Base-by-base conservation (phyloP, 257 asterid genomes). In the Coffea eugenioides region DNA sequence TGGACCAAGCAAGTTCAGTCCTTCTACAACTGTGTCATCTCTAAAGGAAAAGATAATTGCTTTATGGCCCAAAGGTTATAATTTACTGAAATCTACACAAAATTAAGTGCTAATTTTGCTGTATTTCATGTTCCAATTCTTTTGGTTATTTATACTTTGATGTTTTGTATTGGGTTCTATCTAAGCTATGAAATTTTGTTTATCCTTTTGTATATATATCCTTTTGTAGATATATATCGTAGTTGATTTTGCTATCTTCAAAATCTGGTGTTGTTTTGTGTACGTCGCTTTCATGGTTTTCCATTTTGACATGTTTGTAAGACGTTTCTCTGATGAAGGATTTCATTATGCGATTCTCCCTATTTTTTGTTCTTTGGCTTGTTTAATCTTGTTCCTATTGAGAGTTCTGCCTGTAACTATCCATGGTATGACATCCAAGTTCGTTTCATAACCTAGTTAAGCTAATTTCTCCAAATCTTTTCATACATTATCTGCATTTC, bases 51-150 rank as follows among this genome's bases (percentile, higher is more conserved):
- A 89, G 92, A 90, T 94, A 80, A 85, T 94, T 85, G 88, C 94
- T 27, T 97, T 84, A 74, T 94, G 97, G 96, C 98, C 98, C 43
- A 89, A 90, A 94, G 98, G 98, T 94, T 87, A 48, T 75, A 77
- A 46, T 77, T 69, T 46, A 43, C 41, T n/a, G 49, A 1, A n/a
- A 52, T 57, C 74, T 9, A 18, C 21, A 3, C 59, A 18, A 49
- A 43, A 27, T 66, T 46, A 34, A 18, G 54, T 51, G 43, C 54
- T 78, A 27, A 48, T 18, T 77, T 80, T 51, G 57, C 27, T 71
- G 7, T 46, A 12, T 73, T 70, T 66, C 15, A 31, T 69, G 36
- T 66, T 36, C 14, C 51, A 52, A 8, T 18, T 52, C 16, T 34
- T 27, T 27, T 51, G 67, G 39, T 75, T 69, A 43, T 21, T 15